Evolutionary conservation across 768 basidiomycete species (phyloP).

Genomic region (Pleurotus ostreatus): DNA sequence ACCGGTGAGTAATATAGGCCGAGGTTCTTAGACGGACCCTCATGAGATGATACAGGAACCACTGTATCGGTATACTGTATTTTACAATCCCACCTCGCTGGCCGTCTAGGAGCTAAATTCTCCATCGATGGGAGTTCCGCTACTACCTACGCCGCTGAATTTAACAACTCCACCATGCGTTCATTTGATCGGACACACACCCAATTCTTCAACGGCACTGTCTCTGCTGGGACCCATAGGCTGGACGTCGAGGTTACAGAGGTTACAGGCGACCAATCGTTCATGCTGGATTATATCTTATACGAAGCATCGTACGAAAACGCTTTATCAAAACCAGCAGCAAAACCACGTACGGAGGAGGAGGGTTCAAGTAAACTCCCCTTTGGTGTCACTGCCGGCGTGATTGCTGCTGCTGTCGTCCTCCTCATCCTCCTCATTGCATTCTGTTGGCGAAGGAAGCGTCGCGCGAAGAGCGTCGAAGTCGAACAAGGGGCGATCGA

Average conservation of each 20-base stretch:
- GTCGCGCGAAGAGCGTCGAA: constrained; percentile 1
- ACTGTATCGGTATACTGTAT: constrained; percentile 34
- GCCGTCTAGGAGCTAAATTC: constrained; percentile 29
- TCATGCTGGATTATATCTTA: constrained; percentile 36
- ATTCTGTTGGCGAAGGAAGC: constrained; percentile 6
- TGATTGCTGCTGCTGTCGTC: constrained; percentile 1
- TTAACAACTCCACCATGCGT: constrained; percentile 18
- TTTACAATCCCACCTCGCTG: constrained; percentile 20
- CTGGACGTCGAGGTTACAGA: constrained; percentile 33
- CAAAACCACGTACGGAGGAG: background rate
- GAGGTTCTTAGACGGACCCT: no score
- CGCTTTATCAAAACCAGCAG: background rate
- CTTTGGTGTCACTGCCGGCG: constrained; percentile 1
- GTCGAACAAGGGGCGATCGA: constrained; percentile 1
- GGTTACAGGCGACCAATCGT: constrained; percentile 23
- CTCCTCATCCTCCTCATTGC: background rate
- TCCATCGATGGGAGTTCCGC: constrained; percentile 29
- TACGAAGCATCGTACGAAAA: constrained; percentile 24
- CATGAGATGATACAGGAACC: constrained; percentile 21
- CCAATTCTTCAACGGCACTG: constrained; percentile 28
- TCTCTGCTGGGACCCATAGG: constrained; percentile 30
- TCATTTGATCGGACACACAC: constrained; percentile 27
- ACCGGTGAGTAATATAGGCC: constrained; percentile 22
- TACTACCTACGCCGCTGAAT: constrained; percentile 7
- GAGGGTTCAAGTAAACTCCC: background rate